Evolutionary conservation across 2,329 filamentous ascomycete genomes (phyloP).

Genomic region (Colletotrichum sp.): DNA sequence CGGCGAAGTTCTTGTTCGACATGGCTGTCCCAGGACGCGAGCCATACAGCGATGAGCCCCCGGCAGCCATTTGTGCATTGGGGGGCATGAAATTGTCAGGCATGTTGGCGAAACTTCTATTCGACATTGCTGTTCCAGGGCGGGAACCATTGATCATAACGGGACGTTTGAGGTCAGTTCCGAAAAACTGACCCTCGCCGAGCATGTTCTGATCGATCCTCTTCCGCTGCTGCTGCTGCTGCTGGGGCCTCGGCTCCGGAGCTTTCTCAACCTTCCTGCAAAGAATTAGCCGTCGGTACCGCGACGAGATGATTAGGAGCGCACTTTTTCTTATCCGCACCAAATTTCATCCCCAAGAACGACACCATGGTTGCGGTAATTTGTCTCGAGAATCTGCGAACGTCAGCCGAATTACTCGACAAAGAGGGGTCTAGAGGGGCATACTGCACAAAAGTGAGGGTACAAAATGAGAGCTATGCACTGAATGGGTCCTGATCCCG

Average conservation of each 20-base stretch:
- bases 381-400: conserved; percentile 3
- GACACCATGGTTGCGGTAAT: conserved; percentile 53
- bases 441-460: conserved; percentile 6
- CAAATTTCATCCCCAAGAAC: conserved; percentile 63
- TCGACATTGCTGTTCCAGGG: conserved; percentile 17
- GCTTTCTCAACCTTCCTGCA: conserved; percentile 24
- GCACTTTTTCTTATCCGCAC: conserved; percentile 61
- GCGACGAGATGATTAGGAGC: neutral
- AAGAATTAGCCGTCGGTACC: neutral
- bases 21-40: conserved; percentile 46
- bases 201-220: conserved; percentile 36
- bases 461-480: conserved; percentile 13
- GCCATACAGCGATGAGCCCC: conserved; percentile 49
- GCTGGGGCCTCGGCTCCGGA: conserved; percentile 23
- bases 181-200: conserved; percentile 41
- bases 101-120: conserved; percentile 1
- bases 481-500: neutral
- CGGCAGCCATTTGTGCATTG: conserved; percentile 36
- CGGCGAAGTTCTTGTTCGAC: conserved; percentile 30
- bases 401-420: neutral
- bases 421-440: conserved; percentile 6
- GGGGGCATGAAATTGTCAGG: conserved; percentile 19
- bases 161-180: conserved; percentile 37
- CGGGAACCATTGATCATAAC: conserved; percentile 32
- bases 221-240: conserved; percentile 27